A percentile compares a stretch with the other conserved stretches of the same genome.
These are phyloP conservation scores for Mortierella sp. DNA, from an alignment of 371 early-diverging fungal species.

Conservation along the genomic window DNA sequence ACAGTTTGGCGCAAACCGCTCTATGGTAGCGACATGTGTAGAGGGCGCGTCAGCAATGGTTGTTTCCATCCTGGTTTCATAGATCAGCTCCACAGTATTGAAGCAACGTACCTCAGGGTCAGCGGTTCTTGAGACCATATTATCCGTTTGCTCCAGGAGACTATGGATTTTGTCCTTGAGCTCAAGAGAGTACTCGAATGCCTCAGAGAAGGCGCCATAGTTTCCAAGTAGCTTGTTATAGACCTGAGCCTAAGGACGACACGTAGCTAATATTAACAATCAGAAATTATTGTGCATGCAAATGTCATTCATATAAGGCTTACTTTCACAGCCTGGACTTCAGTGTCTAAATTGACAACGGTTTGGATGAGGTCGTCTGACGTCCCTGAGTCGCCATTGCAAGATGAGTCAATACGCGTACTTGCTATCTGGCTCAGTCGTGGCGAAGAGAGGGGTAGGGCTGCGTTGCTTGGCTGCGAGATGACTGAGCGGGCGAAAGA, in stretches of 20 bases:
- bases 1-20: constrained; percentile 45
- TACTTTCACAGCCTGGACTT: constrained; percentile 52
- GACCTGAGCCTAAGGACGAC: constrained; percentile 36
- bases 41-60: not conserved
- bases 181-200: constrained; percentile 44
- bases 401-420: not conserved
- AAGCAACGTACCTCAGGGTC: constrained; percentile 36
- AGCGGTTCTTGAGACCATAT: constrained; percentile 28
- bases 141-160: constrained; percentile 34
- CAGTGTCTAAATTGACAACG: constrained; percentile 27
- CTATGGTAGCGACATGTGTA: constrained; percentile 5
- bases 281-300: not conserved
- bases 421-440: not conserved
- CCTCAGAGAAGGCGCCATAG: constrained; percentile 50
- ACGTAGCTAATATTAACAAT: not conserved
- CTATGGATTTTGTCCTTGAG: constrained; percentile 49
- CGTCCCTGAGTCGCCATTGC: constrained; percentile 11
- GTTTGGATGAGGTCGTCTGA: constrained; percentile 33
- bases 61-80: not conserved
- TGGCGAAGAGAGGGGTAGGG: constrained; percentile 14
- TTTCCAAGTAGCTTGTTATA: constrained; percentile 56
- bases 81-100: not conserved
- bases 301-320: not conserved
- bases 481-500: constrained; percentile 55
- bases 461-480: constrained; percentile 30